phyloP scores from a whole-genome alignment of 306 rosid species.

The Malus sieversii region DNA sequence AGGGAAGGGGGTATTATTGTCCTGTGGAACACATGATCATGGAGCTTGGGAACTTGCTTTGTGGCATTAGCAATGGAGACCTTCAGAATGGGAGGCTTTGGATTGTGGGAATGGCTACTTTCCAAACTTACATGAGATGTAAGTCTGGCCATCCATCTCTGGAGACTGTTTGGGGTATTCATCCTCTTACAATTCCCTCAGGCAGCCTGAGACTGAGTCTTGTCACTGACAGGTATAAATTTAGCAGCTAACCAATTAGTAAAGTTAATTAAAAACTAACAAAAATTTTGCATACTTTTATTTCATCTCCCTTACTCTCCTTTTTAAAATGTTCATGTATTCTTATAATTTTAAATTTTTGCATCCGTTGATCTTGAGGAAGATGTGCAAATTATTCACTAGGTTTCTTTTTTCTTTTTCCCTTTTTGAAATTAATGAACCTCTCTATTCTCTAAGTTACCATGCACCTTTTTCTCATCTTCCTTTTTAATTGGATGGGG shows the following conservation, averaged over 20 bases:
- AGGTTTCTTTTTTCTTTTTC: neutral
- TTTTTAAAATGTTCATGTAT: neutral
- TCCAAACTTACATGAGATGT: conserved; percentile 75
- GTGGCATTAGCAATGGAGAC: conserved; percentile 23
- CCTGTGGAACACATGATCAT: conserved; percentile 68
- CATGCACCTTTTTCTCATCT: neutral
- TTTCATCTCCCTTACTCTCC: neutral
- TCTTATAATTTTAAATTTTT: too few relatives aligned
- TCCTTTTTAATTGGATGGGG: conserved; percentile 6
- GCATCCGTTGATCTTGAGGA: neutral
- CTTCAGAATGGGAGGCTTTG: conserved; percentile 42
- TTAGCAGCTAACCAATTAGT: neutral
- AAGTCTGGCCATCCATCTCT: conserved; percentile 66
- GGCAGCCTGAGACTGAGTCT: conserved; percentile 75
- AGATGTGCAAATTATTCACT: neutral
- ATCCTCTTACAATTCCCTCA: conserved; percentile 73
- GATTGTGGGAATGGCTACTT: conserved; percentile 83
- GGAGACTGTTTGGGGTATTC: conserved; percentile 73
- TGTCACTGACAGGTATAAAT: conserved; percentile 58
- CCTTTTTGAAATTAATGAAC: neutral
- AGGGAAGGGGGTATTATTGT: conserved; percentile 51
- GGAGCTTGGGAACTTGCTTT: conserved; percentile 79
- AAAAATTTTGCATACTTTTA: neutral
- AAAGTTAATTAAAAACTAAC: neutral
- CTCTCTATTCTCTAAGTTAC: neutral